A percentile compares a stretch with the other conserved stretches of the same genome.
phyloP scores from a whole-genome alignment of 345 rosid genomes.

The Nasturtium officinale region DNA sequence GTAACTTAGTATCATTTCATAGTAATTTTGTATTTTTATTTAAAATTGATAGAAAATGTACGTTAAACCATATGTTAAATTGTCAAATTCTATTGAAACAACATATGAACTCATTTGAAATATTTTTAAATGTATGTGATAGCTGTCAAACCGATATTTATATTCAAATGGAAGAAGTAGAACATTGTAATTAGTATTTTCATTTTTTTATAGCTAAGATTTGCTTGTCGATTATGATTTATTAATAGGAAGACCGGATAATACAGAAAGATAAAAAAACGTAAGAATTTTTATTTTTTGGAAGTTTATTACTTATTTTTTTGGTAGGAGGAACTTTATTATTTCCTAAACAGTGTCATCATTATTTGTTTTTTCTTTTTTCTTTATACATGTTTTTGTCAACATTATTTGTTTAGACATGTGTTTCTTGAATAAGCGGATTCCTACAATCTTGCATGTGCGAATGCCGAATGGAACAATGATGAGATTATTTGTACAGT shows the following conservation, averaged over 20 bases:
- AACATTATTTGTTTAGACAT: background rate
- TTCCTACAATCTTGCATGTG: conserved; percentile 4
- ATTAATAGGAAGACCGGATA: background rate
- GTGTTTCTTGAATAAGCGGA: conserved; percentile 12
- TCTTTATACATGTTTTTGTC: background rate
- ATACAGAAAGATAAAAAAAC: background rate
- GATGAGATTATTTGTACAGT: conserved; percentile 2
- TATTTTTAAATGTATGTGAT: no score
- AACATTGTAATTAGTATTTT: background rate
- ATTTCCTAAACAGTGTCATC: background rate
- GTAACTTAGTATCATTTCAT: background rate
- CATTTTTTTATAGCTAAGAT: background rate
- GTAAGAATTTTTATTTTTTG: background rate
- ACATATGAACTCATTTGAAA: no score
- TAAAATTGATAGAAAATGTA: background rate
- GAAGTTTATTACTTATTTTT: no score
- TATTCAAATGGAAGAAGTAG: background rate
- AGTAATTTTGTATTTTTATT: no score
- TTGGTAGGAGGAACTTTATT: no score
- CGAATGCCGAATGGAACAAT: background rate
- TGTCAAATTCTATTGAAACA: background rate
- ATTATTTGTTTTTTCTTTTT: background rate
- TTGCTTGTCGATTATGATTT: background rate
- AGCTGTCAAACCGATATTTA: background rate
- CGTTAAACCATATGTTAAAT: background rate